Conservation (phyloP, 1,139 yeast species). For the Yamadazyma conglobata region DNA sequence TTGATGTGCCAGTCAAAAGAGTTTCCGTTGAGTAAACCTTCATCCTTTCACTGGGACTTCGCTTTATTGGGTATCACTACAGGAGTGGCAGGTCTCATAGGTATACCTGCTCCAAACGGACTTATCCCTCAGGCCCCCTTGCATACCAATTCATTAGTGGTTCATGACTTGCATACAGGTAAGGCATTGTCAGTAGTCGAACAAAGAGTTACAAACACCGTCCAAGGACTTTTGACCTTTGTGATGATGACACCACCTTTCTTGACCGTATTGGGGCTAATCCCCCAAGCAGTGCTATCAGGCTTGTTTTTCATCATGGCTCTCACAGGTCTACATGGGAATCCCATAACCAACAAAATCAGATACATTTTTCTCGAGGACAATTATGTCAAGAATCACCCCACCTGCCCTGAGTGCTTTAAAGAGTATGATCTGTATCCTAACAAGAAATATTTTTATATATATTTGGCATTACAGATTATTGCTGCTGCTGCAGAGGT, state of each 20-base stretch:
- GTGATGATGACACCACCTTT: constrained; percentile 91
- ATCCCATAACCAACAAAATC: constrained; percentile 60
- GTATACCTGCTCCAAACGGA: constrained; percentile 95
- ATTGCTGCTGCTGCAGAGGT: constrained; percentile 77
- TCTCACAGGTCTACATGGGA: constrained; percentile 67
- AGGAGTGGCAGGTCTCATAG: constrained; percentile 80
- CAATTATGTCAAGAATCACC: constrained; percentile 33
- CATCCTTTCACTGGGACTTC: constrained; percentile 92
- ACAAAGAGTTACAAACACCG: constrained; percentile 79
- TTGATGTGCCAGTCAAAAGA: constrained; percentile 85
- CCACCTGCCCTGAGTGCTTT: constrained; percentile 35
- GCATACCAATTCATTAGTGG: constrained; percentile 77
- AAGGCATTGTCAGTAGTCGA: constrained; percentile 67
- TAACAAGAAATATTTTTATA: constrained; percentile 45
- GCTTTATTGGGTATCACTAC: constrained; percentile 81
- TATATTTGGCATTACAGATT: constrained; percentile 58
- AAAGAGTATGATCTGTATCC: constrained; percentile 32
- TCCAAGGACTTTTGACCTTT: constrained; percentile 78
- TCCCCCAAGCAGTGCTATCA: constrained; percentile 93
- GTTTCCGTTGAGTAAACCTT: constrained; percentile 79
- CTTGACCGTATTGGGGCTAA: constrained; percentile 69
- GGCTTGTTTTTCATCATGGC: constrained; percentile 96
- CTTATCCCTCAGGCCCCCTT: constrained; percentile 95
- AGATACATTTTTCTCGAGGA: constrained; percentile 64
- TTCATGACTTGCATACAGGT: constrained; percentile 46